phyloP scores from a whole-genome alignment of 2,329 filamentous ascomycete genomes.

The Parastagonospora nodorum region DNA sequence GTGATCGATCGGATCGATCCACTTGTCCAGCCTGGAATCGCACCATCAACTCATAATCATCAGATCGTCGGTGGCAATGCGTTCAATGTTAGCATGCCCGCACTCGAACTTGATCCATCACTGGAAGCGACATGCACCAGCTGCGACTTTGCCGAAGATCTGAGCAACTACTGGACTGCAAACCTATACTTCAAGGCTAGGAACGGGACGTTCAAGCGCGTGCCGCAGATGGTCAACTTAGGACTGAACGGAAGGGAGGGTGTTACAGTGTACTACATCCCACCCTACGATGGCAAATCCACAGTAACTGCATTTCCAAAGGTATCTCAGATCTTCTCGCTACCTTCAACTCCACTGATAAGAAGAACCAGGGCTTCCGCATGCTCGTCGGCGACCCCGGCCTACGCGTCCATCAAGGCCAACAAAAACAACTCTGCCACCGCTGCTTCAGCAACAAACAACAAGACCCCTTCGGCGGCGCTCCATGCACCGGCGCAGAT shows the following conservation, averaged over 20 bases:
- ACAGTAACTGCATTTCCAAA: constrained; percentile 42
- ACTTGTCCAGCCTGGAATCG: constrained; percentile 24
- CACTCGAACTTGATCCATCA: constrained; percentile 22
- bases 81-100: constrained; percentile 33
- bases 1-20: constrained; percentile 29
- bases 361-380: constrained; percentile 22
- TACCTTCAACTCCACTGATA: background rate
- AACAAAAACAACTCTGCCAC: constrained; percentile 48
- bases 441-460: constrained; percentile 52
- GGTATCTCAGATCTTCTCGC: background rate
- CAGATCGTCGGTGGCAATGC: constrained; percentile 37
- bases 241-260: constrained; percentile 29
- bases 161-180: constrained; percentile 34
- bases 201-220: constrained; percentile 37
- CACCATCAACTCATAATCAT: constrained; percentile 26
- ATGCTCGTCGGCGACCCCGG: constrained; percentile 33
- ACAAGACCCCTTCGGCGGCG: constrained; percentile 46
- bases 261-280: constrained; percentile 38
- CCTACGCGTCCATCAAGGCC: constrained; percentile 18
- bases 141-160: constrained; percentile 28
- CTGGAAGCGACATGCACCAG: constrained; percentile 26
- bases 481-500: constrained; percentile 44
- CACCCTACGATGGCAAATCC: constrained; percentile 37
- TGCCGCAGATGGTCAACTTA: constrained; percentile 35
- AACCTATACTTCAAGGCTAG: constrained; percentile 32